Conservation (phyloP, 164 flowering plant species). For the Aristolochia fimbriata region DNA sequence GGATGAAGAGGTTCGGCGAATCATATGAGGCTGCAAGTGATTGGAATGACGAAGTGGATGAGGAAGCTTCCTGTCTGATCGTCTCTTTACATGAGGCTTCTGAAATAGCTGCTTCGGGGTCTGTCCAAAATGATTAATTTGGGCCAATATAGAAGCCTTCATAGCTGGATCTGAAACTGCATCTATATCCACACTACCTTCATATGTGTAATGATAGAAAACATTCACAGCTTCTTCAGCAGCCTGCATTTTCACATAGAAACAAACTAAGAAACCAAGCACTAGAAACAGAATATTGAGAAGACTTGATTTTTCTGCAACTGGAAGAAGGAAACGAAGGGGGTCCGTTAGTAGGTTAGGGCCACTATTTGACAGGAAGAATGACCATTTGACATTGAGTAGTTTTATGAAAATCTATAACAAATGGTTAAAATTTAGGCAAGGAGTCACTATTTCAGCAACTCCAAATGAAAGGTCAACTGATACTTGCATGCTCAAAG, state of each 20-base stretch:
- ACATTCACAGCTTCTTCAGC: constrained; percentile 98
- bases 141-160: constrained; percentile 99
- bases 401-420: no score
- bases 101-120: constrained; percentile 92
- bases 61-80: constrained; percentile 57
- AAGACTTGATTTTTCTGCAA: no score
- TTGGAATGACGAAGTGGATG: constrained; percentile 69
- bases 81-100: constrained; percentile 80
- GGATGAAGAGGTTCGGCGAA: constrained; percentile 45
- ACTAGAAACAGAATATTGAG: background rate
- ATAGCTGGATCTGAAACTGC: constrained; percentile 89
- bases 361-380: no score
- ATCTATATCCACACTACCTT: constrained; percentile 97
- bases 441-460: no score
- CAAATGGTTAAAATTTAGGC: no score
- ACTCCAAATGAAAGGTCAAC: no score
- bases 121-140: constrained; percentile 97
- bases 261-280: background rate
- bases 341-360: no score
- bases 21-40: constrained; percentile 62
- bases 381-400: no score
- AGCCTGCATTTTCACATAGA: constrained; percentile 37
- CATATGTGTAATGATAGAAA: constrained; percentile 97
- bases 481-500: no score
- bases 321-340: no score